Evolutionary conservation across 257 asterid genomes (phyloP).

Genomic region (Parsonsia alboflavescens): DNA sequence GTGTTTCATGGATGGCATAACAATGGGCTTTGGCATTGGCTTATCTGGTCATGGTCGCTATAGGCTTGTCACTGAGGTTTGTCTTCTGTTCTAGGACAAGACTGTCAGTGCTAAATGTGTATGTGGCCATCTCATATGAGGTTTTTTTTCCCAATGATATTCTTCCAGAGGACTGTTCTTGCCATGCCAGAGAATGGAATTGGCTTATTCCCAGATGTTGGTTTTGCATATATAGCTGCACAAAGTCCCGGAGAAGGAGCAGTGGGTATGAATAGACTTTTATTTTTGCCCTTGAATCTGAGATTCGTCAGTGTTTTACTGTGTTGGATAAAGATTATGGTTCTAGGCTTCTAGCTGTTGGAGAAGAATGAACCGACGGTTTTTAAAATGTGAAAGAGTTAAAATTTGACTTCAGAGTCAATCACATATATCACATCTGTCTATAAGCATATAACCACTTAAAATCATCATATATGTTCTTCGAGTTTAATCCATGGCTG

Average conservation of each 20-base stretch:
- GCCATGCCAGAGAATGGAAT: conserved; percentile 99
- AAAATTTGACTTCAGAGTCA: background rate
- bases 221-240: conserved; percentile 92
- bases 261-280: conserved; percentile 53
- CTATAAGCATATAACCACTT: background rate
- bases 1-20: conserved; percentile 93
- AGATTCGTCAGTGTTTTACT: conserved; percentile 1
- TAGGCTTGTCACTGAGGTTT: conserved; percentile 86
- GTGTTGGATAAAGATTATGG: background rate
- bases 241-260: conserved; percentile 96
- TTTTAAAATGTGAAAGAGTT: background rate
- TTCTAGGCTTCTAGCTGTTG: background rate
- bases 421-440: background rate
- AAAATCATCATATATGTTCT: background rate
- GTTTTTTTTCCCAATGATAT: background rate
- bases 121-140: background rate
- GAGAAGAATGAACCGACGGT: background rate
- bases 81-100: background rate
- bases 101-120: background rate
- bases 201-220: conserved; percentile 96
- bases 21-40: conserved; percentile 98
- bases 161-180: conserved; percentile 77
- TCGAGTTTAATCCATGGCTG: background rate
- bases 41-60: conserved; percentile 92
- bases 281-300: conserved; percentile 6